Base-by-base conservation (phyloP, 176 grass and related monocot genomes). In the Zizania latifolia region DNA sequence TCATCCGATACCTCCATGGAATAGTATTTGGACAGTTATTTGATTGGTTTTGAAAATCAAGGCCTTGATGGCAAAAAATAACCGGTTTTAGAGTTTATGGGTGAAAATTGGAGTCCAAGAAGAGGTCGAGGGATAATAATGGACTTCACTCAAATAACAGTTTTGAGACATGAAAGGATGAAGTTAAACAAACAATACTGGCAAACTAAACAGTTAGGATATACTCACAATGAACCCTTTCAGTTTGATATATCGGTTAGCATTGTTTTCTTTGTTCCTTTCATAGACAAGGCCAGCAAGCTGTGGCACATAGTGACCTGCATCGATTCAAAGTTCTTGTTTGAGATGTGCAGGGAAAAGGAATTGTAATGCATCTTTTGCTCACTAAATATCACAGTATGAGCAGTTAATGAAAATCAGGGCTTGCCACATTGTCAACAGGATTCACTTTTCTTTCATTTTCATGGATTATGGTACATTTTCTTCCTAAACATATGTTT, bases 261-360 rank as follows among this genome's bases (percentile, higher is more conserved):
- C 57, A 30, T 81, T 78, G 17, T 85, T 85, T 27, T 86, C 38
- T 70, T 85, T 89, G 83, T 91, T 93, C 56, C 65, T 85, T 31
- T 93, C 90, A 75, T 89, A 80, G 62, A 93, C 83, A 58, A 97
- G 83, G 58, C 91, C 90, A 30, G 85, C 93, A 73, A 97, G 85
- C 79, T 93, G 94, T 46, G 88, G 94, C 15, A 93, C 88, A 78
- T 97, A 93, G 50, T 97, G 90, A 71, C 94, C 90, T 97, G 77
- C 78, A 86, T 82, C 24, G n/a, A n/a, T n/a, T n/a, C n/a, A n/a
- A n/a, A n/a, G n/a, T n/a, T n/a, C n/a, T n/a, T n/a, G n/a, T n/a
- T n/a, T n/a, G n/a, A n/a, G n/a, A n/a, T n/a, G n/a, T n/a, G n/a
- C n/a, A n/a, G n/a, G n/a, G n/a, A n/a, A n/a, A n/a, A n/a, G n/a